Percentiles rank a stretch among this genome's conserved stretches.
Conservation (phyloP, 177 flowering plant species). For the Vitis hybrid region DNA sequence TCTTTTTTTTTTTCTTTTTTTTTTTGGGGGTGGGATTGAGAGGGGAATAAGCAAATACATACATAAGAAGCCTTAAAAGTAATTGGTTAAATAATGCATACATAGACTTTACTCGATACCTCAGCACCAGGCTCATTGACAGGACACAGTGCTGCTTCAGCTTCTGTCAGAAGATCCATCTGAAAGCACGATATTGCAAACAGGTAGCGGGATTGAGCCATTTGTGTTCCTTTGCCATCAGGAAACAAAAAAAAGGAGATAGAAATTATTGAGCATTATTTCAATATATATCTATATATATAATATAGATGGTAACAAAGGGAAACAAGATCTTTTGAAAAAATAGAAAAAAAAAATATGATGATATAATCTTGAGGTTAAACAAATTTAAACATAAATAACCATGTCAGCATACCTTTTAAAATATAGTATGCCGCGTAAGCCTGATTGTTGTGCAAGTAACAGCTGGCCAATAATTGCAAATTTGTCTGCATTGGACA, state of each 20-base stretch:
- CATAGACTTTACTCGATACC: constrained; percentile 35
- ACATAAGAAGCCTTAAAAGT: too few species aligned
- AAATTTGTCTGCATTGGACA: constrained; percentile 60
- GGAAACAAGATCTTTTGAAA: background rate
- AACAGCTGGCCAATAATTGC: constrained; percentile 84
- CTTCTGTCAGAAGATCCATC: constrained; percentile 93
- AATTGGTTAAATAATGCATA: background rate
- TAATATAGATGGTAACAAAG: background rate
- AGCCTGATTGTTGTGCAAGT: constrained; percentile 72
- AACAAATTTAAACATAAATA: background rate
- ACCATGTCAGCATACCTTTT: constrained; percentile 57
- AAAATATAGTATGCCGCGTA: constrained; percentile 86
- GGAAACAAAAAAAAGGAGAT: constrained; percentile 9
- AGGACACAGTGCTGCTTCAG: constrained; percentile 79
- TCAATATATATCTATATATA: background rate
- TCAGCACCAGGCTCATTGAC: constrained; percentile 73
- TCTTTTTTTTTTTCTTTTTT: too few species aligned
- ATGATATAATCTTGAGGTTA: background rate
- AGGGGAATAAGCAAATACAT: too few species aligned
- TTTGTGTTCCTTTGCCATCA: constrained; percentile 67
- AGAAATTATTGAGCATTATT: constrained; percentile 10
- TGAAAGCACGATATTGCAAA: constrained; percentile 96
- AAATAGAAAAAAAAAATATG: background rate
- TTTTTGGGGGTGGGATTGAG: too few species aligned
- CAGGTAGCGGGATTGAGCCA: constrained; percentile 98